Evolutionary conservation across 352 stramenopile species (phyloP).

Genomic region (Phytophthora nicotianae): DNA sequence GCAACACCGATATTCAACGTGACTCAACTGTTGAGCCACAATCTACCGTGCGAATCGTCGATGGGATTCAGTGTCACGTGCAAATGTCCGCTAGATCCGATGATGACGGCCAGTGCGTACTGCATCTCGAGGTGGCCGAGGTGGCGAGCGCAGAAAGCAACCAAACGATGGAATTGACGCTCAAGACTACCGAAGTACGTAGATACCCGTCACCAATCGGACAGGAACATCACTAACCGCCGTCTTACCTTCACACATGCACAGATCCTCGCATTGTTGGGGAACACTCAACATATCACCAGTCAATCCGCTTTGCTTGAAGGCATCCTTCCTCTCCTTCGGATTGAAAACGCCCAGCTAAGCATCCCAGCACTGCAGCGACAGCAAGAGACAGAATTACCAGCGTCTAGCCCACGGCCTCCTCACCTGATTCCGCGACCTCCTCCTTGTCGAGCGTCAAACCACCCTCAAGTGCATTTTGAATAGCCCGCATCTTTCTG

Average conservation of each 20-base stretch:
- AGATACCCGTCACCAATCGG: neutral
- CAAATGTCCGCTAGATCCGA: constrained; percentile 16
- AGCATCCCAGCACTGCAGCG: constrained; percentile 14
- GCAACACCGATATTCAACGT: constrained; percentile 5
- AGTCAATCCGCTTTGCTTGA: constrained; percentile 33
- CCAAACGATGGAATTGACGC: constrained; percentile 33
- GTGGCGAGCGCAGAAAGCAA: constrained; percentile 12
- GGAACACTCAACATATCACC: constrained; percentile 17
- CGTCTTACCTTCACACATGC: neutral
- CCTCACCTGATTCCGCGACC: constrained; percentile 8
- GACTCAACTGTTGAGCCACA: neutral
- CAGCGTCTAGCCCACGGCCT: neutral
- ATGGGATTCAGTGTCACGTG: constrained; percentile 27
- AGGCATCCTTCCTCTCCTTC: constrained; percentile 25
- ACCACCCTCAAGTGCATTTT: constrained; percentile 12
- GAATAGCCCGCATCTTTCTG: constrained; percentile 4
- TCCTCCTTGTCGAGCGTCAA: constrained; percentile 5
- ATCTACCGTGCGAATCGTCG: constrained; percentile 10
- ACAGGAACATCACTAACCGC: neutral
- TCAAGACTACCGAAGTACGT: constrained; percentile 33
- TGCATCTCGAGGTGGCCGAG: constrained; percentile 25
- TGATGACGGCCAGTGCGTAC: constrained; percentile 16
- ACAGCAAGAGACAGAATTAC: constrained; percentile 2
- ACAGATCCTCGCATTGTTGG: constrained; percentile 32
- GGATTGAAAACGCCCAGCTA: constrained; percentile 24